A percentile compares a stretch with the other conserved stretches of the same genome.
Conservation (phyloP, 768 basidiomycete species). For the Dendrothele bispora region DNA sequence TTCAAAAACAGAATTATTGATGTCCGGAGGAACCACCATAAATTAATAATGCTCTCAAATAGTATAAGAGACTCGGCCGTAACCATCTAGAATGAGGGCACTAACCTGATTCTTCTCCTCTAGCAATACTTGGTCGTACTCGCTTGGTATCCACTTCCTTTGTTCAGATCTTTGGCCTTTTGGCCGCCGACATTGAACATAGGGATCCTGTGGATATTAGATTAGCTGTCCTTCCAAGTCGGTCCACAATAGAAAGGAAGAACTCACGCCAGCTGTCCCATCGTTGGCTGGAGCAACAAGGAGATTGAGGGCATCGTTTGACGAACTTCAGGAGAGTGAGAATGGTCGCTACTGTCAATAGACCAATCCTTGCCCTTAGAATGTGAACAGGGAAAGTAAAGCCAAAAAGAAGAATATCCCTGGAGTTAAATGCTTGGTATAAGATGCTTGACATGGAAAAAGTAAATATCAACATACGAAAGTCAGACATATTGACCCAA, state of each 20-base stretch:
- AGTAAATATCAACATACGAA: too few relatives aligned
- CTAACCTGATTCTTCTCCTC: conserved; percentile 70
- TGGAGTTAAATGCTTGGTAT: too few relatives aligned
- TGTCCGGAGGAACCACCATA: conserved; percentile 71
- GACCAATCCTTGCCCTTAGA: too few relatives aligned
- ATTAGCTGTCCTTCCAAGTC: background rate
- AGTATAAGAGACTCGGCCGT: conserved; percentile 73
- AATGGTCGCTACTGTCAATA: too few relatives aligned
- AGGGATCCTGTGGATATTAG: conserved; percentile 36
- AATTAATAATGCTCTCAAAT: conserved; percentile 78
- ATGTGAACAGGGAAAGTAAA: too few relatives aligned
- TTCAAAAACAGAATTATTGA: conserved; percentile 68
- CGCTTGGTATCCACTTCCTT: conserved; percentile 56
- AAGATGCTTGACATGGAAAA: too few relatives aligned
- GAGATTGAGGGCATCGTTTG: too few relatives aligned
- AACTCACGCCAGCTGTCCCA: conserved; percentile 62
- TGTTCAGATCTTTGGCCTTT: conserved; percentile 46
- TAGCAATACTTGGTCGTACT: conserved; percentile 71
- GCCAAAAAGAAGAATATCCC: too few relatives aligned
- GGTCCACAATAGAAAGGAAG: too few relatives aligned
- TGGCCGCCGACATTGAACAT: conserved; percentile 77
- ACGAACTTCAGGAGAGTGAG: too few relatives aligned
- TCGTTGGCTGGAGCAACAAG: too few relatives aligned
- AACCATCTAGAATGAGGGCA: conserved; percentile 74
- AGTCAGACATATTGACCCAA: too few relatives aligned